Percentiles rank a stretch among this genome's conserved stretches.
Conservation (phyloP, 2,329 filamentous ascomycete species). For the Celoporthe dispersa region DNA sequence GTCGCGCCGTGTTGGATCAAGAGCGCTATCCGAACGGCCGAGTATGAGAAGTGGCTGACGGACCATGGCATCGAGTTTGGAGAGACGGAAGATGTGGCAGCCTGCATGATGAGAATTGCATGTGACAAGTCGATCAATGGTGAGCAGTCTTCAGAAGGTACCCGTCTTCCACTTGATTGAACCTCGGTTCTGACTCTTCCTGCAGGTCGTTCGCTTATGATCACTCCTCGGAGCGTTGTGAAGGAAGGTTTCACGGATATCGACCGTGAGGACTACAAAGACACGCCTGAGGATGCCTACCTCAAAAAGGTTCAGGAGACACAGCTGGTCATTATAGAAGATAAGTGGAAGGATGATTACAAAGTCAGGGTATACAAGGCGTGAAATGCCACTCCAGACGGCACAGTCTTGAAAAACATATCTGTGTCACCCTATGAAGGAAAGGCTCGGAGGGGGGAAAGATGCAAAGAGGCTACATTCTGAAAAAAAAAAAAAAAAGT, state of each 20-base stretch:
- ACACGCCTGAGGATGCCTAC: conserved; percentile 41
- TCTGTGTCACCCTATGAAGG: too few species aligned
- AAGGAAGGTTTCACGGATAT: conserved; percentile 47
- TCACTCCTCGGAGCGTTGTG: conserved; percentile 42
- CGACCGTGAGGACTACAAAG: conserved; percentile 43
- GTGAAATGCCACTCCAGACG: too few species aligned
- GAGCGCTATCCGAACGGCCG: conserved; percentile 42
- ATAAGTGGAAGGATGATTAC: conserved; percentile 45
- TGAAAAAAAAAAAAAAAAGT: too few species aligned
- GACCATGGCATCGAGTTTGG: conserved; percentile 47
- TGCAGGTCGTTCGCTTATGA: conserved; percentile 45
- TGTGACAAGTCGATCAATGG: conserved; percentile 40
- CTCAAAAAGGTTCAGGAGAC: conserved; percentile 44
- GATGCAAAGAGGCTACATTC: too few species aligned
- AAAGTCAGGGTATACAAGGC: conserved; percentile 41
- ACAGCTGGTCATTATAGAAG: conserved; percentile 48
- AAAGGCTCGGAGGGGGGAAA: too few species aligned
- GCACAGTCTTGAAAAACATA: too few species aligned
- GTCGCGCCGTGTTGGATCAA: conserved; percentile 49
- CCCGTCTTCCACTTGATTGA: neutral
- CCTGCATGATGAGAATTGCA: conserved; percentile 41
- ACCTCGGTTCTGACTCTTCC: conserved; percentile 27
- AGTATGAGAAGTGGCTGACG: conserved; percentile 46
- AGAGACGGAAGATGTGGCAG: conserved; percentile 39
- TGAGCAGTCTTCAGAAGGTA: conserved; percentile 24